Evolutionary conservation across 2,329 filamentous ascomycete genomes (phyloP).

Genomic region (Ceratocystis colombiana): DNA sequence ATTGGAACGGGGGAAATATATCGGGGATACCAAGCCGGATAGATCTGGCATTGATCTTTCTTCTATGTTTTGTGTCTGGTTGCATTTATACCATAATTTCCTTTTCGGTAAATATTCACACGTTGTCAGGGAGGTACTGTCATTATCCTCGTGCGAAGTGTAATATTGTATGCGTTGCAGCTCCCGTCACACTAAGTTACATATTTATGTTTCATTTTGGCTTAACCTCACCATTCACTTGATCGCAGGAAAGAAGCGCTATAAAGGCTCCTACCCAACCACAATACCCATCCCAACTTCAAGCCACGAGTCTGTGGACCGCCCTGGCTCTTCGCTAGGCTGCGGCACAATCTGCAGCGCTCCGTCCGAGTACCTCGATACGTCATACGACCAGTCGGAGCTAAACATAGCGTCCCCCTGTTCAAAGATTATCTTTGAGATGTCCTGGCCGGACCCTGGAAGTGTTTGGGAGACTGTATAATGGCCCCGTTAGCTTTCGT

Average conservation of each 20-base stretch:
- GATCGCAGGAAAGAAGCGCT: no score
- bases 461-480: constrained; percentile 16
- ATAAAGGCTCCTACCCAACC: constrained; percentile 34
- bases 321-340: constrained; percentile 3
- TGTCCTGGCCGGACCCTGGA: background rate
- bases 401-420: constrained; percentile 40
- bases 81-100: constrained; percentile 1
- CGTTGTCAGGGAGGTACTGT: background rate
- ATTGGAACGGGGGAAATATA: constrained; percentile 6
- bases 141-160: background rate
- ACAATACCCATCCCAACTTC: constrained; percentile 48
- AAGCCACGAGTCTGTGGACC: constrained; percentile 35
- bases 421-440: constrained; percentile 34
- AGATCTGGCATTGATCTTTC: constrained; percentile 8
- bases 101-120: background rate
- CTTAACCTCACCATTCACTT: no score
- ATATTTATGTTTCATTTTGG: no score
- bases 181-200: no score
- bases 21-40: constrained; percentile 30
- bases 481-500: background rate
- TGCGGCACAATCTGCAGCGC: constrained; percentile 22
- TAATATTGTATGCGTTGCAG: constrained; percentile 30
- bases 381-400: constrained; percentile 28
- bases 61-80: background rate
- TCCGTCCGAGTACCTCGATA: constrained; percentile 21